A percentile compares a stretch with the other conserved stretches of the same genome.
These are phyloP conservation scores for Spizellomyces punctatus DNA, from an alignment of 192 early-diverging fungal species.

Conservation along the genomic window DNA sequence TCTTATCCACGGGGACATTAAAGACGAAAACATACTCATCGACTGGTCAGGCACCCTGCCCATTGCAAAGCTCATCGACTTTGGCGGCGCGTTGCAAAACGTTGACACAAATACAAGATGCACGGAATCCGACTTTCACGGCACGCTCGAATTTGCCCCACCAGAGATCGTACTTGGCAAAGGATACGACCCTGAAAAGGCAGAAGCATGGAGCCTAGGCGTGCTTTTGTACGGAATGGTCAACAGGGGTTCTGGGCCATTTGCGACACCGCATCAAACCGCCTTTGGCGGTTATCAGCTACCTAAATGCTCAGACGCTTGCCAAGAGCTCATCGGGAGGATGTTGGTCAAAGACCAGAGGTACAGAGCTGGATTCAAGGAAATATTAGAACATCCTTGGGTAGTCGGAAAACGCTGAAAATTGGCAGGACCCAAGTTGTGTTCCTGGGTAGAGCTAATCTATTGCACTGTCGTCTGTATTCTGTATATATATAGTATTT, in stretches of 20 bases:
- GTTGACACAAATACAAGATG: not conserved
- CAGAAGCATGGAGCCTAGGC: slow-evolving; percentile 72
- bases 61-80: slow-evolving; percentile 69
- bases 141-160: slow-evolving; percentile 68
- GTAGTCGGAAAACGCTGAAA: slow-evolving; percentile 10
- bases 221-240: slow-evolving; percentile 70
- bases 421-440: no score
- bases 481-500: no score
- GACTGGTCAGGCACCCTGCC: slow-evolving; percentile 44
- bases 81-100: slow-evolving; percentile 44
- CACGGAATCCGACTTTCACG: slow-evolving; percentile 45
- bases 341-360: slow-evolving; percentile 63
- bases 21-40: slow-evolving; percentile 73
- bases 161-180: slow-evolving; percentile 66
- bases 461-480: no score
- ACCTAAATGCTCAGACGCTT: slow-evolving; percentile 48
- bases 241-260: slow-evolving; percentile 60
- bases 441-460: no score
- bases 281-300: slow-evolving; percentile 43
- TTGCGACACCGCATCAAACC: slow-evolving; percentile 57
- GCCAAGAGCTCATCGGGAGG: slow-evolving; percentile 58
- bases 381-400: slow-evolving; percentile 66
- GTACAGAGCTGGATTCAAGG: slow-evolving; percentile 56
- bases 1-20: slow-evolving; percentile 66
- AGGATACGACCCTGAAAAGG: slow-evolving; percentile 46